phyloP scores from a whole-genome alignment of 768 basidiomycete genomes.

The Hypholoma fasciculare region DNA sequence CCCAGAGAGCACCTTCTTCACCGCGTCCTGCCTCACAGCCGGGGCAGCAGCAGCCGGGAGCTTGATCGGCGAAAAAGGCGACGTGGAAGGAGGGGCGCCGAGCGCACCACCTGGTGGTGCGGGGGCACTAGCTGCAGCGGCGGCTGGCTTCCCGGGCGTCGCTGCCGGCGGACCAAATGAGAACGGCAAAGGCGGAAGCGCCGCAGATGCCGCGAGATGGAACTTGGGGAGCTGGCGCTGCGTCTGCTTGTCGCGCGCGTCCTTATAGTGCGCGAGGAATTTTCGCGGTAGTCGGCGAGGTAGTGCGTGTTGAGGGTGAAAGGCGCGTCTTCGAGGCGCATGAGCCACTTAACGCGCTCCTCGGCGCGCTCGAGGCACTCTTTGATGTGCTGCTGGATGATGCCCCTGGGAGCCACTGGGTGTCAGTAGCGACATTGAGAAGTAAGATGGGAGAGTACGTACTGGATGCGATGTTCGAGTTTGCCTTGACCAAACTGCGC shows the following conservation, averaged over 20 bases:
- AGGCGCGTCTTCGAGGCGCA: constrained; percentile 47
- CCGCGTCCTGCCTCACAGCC: too few relatives aligned
- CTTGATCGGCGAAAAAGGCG: too few relatives aligned
- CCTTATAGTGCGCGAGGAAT: constrained; percentile 49
- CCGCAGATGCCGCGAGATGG: too few relatives aligned
- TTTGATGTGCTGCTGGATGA: constrained; percentile 50
- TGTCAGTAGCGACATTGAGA: background rate
- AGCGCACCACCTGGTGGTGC: too few relatives aligned
- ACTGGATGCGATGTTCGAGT: constrained; percentile 48
- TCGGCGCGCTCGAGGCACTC: constrained; percentile 29
- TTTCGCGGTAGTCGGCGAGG: constrained; percentile 41
- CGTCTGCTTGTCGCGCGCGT: constrained; percentile 32
- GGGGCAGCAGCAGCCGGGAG: too few relatives aligned
- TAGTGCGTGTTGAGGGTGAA: constrained; percentile 56
- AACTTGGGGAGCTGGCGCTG: constrained; percentile 4
- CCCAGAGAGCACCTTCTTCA: constrained; percentile 22
- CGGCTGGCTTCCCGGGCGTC: too few relatives aligned
- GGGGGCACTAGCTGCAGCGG: too few relatives aligned
- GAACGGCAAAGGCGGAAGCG: too few relatives aligned
- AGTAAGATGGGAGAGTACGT: constrained; percentile 1
- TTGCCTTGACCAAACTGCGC: constrained; percentile 49
- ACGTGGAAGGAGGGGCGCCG: too few relatives aligned
- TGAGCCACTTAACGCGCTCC: constrained; percentile 46
- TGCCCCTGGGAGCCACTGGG: background rate
- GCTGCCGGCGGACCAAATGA: too few relatives aligned